phyloP scores from a whole-genome alignment of 441 rosid genomes.

The Theobroma grandiflorum region DNA sequence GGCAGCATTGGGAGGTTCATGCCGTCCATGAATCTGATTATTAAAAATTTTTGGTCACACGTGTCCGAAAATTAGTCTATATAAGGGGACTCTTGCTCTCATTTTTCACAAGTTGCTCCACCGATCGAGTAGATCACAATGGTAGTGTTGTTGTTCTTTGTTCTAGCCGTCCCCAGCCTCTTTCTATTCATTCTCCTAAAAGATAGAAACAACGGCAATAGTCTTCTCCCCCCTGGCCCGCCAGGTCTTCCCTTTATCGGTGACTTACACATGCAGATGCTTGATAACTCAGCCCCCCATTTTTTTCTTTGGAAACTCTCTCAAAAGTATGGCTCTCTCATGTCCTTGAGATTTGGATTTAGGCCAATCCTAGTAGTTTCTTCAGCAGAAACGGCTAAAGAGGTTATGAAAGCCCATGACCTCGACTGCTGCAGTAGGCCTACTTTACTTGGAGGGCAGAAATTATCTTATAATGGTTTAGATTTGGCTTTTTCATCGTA shows the following conservation, averaged over 20 bases:
- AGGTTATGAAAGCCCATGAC: constrained; percentile 46
- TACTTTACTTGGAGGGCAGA: constrained; percentile 30
- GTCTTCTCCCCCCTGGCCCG: constrained; percentile 25
- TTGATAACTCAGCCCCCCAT: constrained; percentile 46
- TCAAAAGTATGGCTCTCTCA: constrained; percentile 12
- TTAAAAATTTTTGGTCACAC: no score
- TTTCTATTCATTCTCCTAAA: neutral
- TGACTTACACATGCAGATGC: constrained; percentile 39
- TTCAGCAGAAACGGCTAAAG: constrained; percentile 39
- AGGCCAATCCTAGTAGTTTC: constrained; percentile 44
- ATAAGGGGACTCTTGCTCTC: neutral
- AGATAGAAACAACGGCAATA: neutral
- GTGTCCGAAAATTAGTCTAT: neutral
- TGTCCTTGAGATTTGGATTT: constrained; percentile 47
- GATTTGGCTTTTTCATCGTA: constrained; percentile 48
- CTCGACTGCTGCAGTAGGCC: constrained; percentile 33
- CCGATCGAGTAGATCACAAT: neutral
- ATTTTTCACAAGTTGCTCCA: neutral
- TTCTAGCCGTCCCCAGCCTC: neutral
- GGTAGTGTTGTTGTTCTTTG: neutral
- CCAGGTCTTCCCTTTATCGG: constrained; percentile 44
- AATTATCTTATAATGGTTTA: constrained; percentile 47
- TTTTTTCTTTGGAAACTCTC: constrained; percentile 27
- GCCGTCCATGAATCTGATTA: no score
- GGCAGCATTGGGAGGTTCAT: no score